Evolutionary conservation across 495 filamentous ascomycete genomes (phyloP).

Genomic region (Ramalina intermedia): DNA sequence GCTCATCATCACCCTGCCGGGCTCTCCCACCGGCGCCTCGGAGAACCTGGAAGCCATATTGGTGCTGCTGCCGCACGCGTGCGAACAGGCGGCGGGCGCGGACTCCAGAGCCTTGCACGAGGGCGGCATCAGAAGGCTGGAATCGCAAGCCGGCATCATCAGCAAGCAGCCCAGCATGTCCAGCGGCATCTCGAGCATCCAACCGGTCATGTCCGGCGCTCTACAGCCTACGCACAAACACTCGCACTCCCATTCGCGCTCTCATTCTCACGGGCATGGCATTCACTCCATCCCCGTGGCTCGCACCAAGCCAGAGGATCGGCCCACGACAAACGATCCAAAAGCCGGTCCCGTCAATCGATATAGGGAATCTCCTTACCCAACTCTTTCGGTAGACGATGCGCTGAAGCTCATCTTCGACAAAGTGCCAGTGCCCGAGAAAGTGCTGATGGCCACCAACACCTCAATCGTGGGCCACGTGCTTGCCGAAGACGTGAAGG

Average conservation of each 20-base stretch:
- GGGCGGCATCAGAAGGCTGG: slow-evolving; percentile 70
- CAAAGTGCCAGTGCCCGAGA: slow-evolving; percentile 38
- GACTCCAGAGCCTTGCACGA: slow-evolving; percentile 69
- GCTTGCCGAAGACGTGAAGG: slow-evolving; percentile 68
- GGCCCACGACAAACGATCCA: slow-evolving; percentile 67
- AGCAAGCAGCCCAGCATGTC: slow-evolving; percentile 25
- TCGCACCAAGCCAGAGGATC: slow-evolving; percentile 50
- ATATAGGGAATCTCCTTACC: slow-evolving; percentile 76
- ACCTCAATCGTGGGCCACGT: slow-evolving; percentile 54
- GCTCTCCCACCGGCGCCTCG: slow-evolving; percentile 89
- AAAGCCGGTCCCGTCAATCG: slow-evolving; percentile 60
- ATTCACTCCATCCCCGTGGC: slow-evolving; percentile 52
- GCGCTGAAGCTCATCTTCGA: slow-evolving; percentile 58
- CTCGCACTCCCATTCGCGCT: slow-evolving; percentile 39
- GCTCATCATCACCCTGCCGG: slow-evolving; percentile 80
- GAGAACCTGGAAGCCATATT: slow-evolving; percentile 91
- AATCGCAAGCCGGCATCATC: slow-evolving; percentile 45
- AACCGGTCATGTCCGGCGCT: no score
- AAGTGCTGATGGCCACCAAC: slow-evolving; percentile 43
- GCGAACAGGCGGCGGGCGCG: slow-evolving; percentile 69
- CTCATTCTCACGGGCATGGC: slow-evolving; percentile 29
- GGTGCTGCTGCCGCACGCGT: slow-evolving; percentile 85
- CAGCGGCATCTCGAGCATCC: no score
- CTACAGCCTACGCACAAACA: slow-evolving; percentile 31
- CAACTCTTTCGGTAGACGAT: slow-evolving; percentile 75